Base-by-base conservation (phyloP, 2,329 filamentous ascomycete species). In the Alternaria arbusti region DNA sequence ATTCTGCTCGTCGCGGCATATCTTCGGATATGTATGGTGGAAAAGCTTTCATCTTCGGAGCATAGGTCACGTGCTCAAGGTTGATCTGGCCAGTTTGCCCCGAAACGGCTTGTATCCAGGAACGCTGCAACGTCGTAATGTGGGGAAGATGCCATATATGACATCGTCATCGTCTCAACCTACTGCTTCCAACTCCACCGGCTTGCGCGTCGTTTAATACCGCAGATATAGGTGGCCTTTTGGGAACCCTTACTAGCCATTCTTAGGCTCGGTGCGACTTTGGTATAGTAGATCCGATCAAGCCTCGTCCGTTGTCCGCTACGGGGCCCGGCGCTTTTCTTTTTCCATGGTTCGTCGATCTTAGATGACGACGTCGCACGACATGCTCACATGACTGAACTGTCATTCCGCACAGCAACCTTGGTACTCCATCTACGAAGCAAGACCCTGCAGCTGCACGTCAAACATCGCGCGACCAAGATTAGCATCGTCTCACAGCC, bases 281-380 rank as follows among this genome's bases (percentile, higher is more conserved):
- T 44, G 25, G 43, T 36, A 62, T 13, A 52, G 13, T 54, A 30
- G 32, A 45, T 63, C 56, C 51, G 55, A 63, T 56, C 46, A 50
- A 49, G 43, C 17, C 57, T 57, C 49, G 51, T 55, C 54, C 58
- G 36, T 30, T 30, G 47, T 57, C 30, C 43, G 43, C 57, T 60
- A 57, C 59, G 17, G 43, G 28, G 20, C 36, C 47, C 40, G 40
- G 51, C 40, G 46, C 50, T 47, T 60, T 63, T 44, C 59, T 30
- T 55, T 63, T 65, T 57, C 60, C 25, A 55, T 60, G 52, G 56
- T 63, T 58, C 56, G 57, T 59, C 49, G 56, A 63, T 57, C 51
- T 47, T 28, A 47, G 57, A 26, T 64, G 56, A 60, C 54, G 55
- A 46, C 52, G 52, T 57, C 45, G 46, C 22, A 30, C 51, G 59